Conservation (phyloP, 2,329 filamentous ascomycete genomes). For the Cercospora beticola region DNA sequence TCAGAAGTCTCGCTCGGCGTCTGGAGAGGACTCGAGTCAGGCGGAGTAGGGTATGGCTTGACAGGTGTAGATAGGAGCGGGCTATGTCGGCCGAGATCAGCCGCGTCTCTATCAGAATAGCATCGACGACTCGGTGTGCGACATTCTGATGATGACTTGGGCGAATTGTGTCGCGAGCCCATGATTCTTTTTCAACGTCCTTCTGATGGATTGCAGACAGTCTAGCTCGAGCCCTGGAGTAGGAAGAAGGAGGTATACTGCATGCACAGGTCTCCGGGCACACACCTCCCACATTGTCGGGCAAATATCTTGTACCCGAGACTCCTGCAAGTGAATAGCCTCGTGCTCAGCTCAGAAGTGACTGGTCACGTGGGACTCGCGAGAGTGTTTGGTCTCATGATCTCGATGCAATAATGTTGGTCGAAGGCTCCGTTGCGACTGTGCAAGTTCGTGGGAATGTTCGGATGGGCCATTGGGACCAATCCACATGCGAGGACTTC, state of each 20-base stretch:
- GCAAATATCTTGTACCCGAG: background rate
- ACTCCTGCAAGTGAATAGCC: background rate
- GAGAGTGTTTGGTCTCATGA: background rate
- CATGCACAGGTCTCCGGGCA: background rate
- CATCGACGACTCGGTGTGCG: background rate
- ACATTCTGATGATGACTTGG: background rate
- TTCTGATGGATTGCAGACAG: background rate
- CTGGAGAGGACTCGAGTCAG: background rate
- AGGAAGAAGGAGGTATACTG: background rate
- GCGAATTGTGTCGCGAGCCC: background rate
- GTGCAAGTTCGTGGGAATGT: background rate
- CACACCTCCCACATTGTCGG: background rate
- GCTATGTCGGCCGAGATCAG: background rate
- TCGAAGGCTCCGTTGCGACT: background rate
- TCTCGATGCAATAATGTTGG: background rate
- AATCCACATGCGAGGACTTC: background rate
- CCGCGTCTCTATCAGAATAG: background rate
- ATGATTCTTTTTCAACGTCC: background rate
- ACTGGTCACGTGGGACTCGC: background rate
- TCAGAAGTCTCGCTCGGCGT: background rate
- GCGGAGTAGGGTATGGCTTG: background rate
- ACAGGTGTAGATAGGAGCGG: background rate
- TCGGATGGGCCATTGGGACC: background rate
- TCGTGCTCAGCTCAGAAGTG: background rate
- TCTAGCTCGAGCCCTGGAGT: background rate